phyloP scores from a whole-genome alignment of 805 yeast species.

The Komagataella phaffii region DNA sequence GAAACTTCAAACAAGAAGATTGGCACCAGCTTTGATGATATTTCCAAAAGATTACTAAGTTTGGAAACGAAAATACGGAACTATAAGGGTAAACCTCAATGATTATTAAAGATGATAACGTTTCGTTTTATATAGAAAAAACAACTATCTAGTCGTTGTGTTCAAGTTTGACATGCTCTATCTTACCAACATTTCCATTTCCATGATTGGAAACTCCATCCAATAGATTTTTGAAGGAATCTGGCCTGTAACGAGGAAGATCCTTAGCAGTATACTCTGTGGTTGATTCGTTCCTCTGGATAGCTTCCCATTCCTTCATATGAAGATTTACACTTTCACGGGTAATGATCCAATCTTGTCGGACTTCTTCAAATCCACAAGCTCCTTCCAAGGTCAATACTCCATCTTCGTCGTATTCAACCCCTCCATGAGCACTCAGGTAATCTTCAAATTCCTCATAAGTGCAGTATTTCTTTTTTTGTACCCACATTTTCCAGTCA shows the following conservation, averaged over 20 bases:
- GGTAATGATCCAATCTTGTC: background rate
- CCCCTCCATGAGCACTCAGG: conserved; percentile 5
- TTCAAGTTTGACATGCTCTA: background rate
- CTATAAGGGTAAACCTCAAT: background rate
- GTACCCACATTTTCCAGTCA: conserved; percentile 34
- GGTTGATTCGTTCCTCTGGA: conserved; percentile 86
- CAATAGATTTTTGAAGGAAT: background rate
- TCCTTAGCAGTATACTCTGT: conserved; percentile 24
- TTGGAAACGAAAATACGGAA: background rate
- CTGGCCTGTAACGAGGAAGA: background rate
- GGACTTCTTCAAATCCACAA: conserved; percentile 11
- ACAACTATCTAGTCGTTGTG: background rate
- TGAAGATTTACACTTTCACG: conserved; percentile 59
- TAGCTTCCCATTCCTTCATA: conserved; percentile 94
- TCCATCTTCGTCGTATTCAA: conserved; percentile 13
- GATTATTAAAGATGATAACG: background rate
- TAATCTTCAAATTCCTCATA: conserved; percentile 13
- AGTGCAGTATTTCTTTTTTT: conserved; percentile 22
- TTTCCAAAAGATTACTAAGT: background rate
- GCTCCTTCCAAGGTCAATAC: conserved; percentile 23
- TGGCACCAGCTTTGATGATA: background rate
- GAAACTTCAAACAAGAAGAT: conserved; percentile 1
- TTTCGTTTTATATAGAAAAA: background rate
- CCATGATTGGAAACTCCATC: background rate
- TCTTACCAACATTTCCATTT: background rate